Conservation (phyloP, 768 basidiomycete genomes). For the Lactarius pseudohatsudake region DNA sequence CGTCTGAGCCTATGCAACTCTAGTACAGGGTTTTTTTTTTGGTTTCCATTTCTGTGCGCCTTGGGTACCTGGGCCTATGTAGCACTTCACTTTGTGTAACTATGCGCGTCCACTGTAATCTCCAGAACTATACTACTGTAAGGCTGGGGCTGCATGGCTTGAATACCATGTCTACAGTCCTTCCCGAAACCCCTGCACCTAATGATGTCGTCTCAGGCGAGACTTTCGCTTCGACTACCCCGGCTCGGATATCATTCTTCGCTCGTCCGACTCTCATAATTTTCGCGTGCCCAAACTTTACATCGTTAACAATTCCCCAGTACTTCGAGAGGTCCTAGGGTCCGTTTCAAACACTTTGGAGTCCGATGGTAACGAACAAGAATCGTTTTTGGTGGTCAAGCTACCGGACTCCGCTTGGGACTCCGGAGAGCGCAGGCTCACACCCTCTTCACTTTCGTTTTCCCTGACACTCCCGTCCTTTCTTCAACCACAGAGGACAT, state of each 20-base stretch:
- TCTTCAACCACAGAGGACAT: not conserved
- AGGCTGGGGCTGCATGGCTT: too few relatives aligned
- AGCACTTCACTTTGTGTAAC: too few relatives aligned
- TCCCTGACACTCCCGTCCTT: not conserved
- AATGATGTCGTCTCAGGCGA: not conserved
- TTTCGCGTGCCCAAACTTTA: not conserved
- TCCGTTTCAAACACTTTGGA: not conserved
- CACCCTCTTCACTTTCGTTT: not conserved
- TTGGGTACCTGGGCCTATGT: too few relatives aligned
- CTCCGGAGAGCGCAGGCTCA: not conserved
- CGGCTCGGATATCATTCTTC: conserved; percentile 1
- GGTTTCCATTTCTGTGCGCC: too few relatives aligned
- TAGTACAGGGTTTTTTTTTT: too few relatives aligned
- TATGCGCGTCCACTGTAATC: too few relatives aligned
- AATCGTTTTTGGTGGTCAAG: too few relatives aligned
- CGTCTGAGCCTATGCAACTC: too few relatives aligned
- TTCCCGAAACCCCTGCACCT: not conserved
- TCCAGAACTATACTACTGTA: too few relatives aligned
- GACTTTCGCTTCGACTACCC: not conserved
- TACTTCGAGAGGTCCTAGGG: conserved; percentile 14
- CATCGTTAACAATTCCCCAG: not conserved
- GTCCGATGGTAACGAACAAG: not conserved
- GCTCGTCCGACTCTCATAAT: not conserved
- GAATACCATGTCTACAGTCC: not conserved
- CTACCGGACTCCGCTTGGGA: too few relatives aligned